Percentiles rank a stretch among this genome's conserved stretches.
Conservation (phyloP, 1,284 basidiomycete species). For the Heliocybe sulcata region DNA sequence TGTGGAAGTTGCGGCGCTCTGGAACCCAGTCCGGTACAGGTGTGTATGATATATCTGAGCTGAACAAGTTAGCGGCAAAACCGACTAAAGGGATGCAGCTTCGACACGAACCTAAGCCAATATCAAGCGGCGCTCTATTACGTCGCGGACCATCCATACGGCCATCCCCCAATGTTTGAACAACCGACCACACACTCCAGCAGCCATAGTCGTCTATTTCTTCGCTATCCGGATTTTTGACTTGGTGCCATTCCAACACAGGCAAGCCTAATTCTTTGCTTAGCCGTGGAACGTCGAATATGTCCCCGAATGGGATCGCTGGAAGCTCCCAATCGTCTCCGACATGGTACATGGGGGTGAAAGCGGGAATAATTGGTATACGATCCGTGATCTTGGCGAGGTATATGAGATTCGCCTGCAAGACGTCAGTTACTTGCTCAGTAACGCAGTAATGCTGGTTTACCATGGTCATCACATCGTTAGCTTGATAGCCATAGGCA, state of each 20-base stretch:
- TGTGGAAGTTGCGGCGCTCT: slow-evolving; percentile 20
- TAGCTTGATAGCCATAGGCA: background rate
- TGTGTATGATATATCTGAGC: slow-evolving; percentile 29
- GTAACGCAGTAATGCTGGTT: background rate
- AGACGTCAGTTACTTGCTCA: slow-evolving; percentile 36
- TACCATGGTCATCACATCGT: slow-evolving; percentile 1
- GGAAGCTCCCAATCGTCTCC: slow-evolving; percentile 26
- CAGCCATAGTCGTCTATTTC: slow-evolving; percentile 45
- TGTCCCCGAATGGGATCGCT: slow-evolving; percentile 41
- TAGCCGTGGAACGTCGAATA: slow-evolving; percentile 44
- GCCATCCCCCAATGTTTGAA: slow-evolving; percentile 27
- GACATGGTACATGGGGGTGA: slow-evolving; percentile 31
- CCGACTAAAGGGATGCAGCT: background rate
- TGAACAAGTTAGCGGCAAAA: background rate
- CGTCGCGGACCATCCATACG: slow-evolving; percentile 9
- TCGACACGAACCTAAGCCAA: slow-evolving; percentile 29
- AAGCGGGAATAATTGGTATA: slow-evolving; percentile 34
- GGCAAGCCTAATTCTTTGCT: slow-evolving; percentile 32
- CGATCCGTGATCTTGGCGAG: slow-evolving; percentile 29
- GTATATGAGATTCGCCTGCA: slow-evolving; percentile 41
- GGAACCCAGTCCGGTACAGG: slow-evolving; percentile 20
- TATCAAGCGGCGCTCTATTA: background rate
- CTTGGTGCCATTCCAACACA: slow-evolving; percentile 50
- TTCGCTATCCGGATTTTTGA: slow-evolving; percentile 34
- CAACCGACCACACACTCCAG: slow-evolving; percentile 43